A percentile compares a stretch with the other conserved stretches of the same genome.
These are phyloP conservation scores for Catharanthus roseus DNA, from an alignment of 257 asterid genomes.

Conservation along the genomic window DNA sequence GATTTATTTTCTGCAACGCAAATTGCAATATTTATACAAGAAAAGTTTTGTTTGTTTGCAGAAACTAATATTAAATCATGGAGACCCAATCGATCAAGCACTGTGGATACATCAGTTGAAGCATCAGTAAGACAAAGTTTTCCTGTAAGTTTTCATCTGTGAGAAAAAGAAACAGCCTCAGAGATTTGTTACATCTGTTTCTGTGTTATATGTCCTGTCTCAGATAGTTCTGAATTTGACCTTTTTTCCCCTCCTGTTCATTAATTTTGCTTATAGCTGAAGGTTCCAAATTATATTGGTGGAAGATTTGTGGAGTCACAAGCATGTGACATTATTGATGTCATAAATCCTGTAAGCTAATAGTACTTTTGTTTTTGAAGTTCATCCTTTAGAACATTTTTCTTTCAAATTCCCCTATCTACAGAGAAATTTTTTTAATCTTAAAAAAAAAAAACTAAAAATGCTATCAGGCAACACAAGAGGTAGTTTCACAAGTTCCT, in stretches of 20 bases:
- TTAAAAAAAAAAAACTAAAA: no score
- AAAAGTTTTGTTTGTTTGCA: constrained; percentile 9
- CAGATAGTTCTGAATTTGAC: not conserved
- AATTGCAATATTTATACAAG: not conserved
- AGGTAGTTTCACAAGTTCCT: constrained; percentile 40
- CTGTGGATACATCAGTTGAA: constrained; percentile 15
- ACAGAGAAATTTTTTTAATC: not conserved
- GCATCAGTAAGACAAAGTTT: constrained; percentile 15
- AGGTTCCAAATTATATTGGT: constrained; percentile 36
- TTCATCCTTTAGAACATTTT: not conserved
- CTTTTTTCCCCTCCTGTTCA: not conserved
- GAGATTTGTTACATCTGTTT: not conserved
- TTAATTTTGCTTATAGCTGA: constrained; percentile 11
- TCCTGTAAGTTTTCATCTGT: constrained; percentile 24
- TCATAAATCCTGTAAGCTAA: constrained; percentile 39
- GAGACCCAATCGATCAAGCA: constrained; percentile 27
- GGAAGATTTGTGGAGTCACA: constrained; percentile 37
- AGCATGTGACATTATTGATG: constrained; percentile 28
- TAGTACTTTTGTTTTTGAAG: not conserved
- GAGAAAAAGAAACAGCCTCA: not conserved
- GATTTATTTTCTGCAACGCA: constrained; percentile 2
- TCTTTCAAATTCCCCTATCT: not conserved
- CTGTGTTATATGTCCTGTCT: not conserved
- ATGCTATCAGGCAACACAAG: constrained; percentile 41
- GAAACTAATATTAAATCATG: constrained; percentile 31